phyloP scores from a whole-genome alignment of 805 yeast species.

The Lachancea quebecensis region DNA sequence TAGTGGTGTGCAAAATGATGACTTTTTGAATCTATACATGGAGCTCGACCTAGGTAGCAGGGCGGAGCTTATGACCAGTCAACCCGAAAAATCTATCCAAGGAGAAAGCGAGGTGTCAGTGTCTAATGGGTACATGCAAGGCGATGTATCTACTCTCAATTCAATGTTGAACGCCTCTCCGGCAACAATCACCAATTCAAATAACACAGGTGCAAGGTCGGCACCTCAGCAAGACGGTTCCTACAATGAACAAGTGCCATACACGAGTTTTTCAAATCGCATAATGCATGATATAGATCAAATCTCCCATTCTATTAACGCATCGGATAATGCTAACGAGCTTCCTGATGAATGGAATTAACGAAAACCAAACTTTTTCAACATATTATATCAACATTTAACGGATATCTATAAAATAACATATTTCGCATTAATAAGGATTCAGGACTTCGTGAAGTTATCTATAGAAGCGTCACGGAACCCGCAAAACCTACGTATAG shows the following conservation, averaged over 20 bases:
- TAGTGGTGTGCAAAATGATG: constrained; percentile 7
- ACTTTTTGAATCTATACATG: constrained; percentile 16
- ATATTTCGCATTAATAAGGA: too few species aligned
- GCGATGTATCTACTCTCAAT: constrained; percentile 9
- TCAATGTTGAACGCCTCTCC: constrained; percentile 10
- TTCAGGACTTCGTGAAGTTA: too few species aligned
- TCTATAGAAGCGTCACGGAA: too few species aligned
- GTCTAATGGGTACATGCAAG: not conserved
- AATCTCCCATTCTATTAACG: constrained; percentile 7
- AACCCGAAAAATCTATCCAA: constrained; percentile 6
- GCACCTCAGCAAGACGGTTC: constrained; percentile 6
- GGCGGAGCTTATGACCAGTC: constrained; percentile 9
- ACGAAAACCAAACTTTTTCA: not conserved
- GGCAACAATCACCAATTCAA: constrained; percentile 7
- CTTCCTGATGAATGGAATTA: constrained; percentile 1
- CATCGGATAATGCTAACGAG: constrained; percentile 2
- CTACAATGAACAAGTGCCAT: constrained; percentile 4
- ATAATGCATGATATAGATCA: constrained; percentile 12
- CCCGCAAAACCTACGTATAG: constrained; percentile 7
- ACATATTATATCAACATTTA: not conserved
- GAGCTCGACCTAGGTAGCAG: constrained; percentile 22
- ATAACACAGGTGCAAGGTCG: not conserved
- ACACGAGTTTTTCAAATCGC: constrained; percentile 5
- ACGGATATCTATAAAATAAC: constrained; percentile 4
- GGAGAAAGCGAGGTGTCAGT: constrained; percentile 1